These are phyloP conservation scores for Amanita rubescens DNA, from an alignment of 768 basidiomycete genomes.

Conservation along the genomic window DNA sequence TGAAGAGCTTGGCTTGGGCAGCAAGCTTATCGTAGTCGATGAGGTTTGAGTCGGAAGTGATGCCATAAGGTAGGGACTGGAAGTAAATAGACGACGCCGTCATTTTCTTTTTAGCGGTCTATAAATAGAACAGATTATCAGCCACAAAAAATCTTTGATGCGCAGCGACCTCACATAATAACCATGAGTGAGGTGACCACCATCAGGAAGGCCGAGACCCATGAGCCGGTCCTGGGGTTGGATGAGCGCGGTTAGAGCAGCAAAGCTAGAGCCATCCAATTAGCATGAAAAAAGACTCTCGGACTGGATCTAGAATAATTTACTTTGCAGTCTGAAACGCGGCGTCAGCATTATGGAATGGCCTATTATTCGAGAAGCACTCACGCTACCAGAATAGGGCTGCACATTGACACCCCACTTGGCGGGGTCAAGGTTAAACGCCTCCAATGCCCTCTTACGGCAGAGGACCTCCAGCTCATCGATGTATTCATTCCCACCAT, in stretches of 20 bases:
- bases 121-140: constrained; percentile 9
- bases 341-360: constrained; percentile 12
- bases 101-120: constrained; percentile 99
- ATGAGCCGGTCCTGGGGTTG: constrained; percentile 97
- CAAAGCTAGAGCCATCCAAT: constrained; percentile 59
- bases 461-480: constrained; percentile 94
- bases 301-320: constrained; percentile 21
- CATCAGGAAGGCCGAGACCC: constrained; percentile 97
- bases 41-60: constrained; percentile 75
- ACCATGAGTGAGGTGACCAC: constrained; percentile 95
- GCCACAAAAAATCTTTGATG: neutral
- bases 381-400: constrained; percentile 89
- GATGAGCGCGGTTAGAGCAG: constrained; percentile 90
- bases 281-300: constrained; percentile 5
- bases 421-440: constrained; percentile 88
- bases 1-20: constrained; percentile 88
- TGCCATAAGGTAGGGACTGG: constrained; percentile 93
- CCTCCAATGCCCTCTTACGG: constrained; percentile 91
- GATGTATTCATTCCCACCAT: constrained; percentile 96
- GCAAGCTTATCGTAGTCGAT: constrained; percentile 82
- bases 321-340: constrained; percentile 75
- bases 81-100: constrained; percentile 99
- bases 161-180: constrained; percentile 65
- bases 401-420: constrained; percentile 99
- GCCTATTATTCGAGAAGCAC: constrained; percentile 29